Evolutionary conservation across 345 rosid species (phyloP).

Genomic region (Orychophragmus violaceus): DNA sequence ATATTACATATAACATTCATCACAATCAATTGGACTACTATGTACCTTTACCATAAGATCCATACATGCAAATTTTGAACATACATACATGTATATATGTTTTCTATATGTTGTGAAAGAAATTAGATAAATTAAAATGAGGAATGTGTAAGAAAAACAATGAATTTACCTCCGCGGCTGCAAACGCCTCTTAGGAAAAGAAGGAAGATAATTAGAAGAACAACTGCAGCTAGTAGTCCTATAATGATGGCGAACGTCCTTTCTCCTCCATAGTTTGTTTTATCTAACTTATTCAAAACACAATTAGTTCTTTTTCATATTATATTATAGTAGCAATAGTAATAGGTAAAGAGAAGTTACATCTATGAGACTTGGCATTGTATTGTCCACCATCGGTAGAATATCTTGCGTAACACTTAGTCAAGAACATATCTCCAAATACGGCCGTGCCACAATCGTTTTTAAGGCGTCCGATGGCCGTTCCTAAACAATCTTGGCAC

Average conservation of each 20-base stretch:
- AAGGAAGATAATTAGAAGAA: constrained; percentile 66
- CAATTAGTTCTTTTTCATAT: neutral
- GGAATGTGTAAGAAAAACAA: neutral
- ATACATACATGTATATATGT: neutral
- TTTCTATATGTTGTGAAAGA: neutral
- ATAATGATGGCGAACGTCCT: constrained; percentile 79
- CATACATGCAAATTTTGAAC: neutral
- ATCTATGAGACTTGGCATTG: constrained; percentile 36
- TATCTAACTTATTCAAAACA: constrained; percentile 33
- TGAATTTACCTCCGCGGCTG: constrained; percentile 45
- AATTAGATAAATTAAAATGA: neutral
- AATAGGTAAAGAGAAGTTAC: constrained; percentile 26
- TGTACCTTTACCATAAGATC: neutral
- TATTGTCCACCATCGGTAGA: constrained; percentile 40
- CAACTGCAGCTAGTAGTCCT: constrained; percentile 72
- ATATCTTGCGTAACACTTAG: constrained; percentile 78
- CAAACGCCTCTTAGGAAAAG: constrained; percentile 50
- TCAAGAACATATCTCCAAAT: constrained; percentile 68
- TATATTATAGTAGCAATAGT: neutral
- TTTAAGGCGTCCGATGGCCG: constrained; percentile 66
- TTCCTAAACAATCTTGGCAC: constrained; percentile 70
- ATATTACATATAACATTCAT: constrained; percentile 6
- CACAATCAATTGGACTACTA: neutral
- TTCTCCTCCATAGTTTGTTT: constrained; percentile 52
- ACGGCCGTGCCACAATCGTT: constrained; percentile 54